Percentiles rank a stretch among this genome's conserved stretches.
Conservation (phyloP, 2,329 filamentous ascomycete species). For the Colletotrichum paranaense region DNA sequence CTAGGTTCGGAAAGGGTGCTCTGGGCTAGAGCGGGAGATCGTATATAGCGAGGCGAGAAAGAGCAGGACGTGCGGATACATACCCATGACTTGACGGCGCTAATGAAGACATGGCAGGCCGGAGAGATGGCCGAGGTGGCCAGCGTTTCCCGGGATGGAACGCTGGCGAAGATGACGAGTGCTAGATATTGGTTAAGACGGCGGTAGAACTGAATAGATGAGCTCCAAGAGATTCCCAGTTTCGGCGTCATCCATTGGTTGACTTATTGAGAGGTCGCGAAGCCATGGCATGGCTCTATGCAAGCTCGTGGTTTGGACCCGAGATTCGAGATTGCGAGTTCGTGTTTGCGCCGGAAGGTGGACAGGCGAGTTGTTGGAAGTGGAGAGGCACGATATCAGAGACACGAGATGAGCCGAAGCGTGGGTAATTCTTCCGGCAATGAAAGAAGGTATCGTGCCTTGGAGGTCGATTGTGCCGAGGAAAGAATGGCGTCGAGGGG, state of each 20-base stretch:
- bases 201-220: neutral
- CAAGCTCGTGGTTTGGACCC: conserved; percentile 27
- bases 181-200: conserved; percentile 1
- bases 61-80: conserved; percentile 3
- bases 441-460: neutral
- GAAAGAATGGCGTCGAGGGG: conserved; percentile 4
- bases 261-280: neutral
- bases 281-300: conserved; percentile 23
- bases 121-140: neutral
- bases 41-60: neutral
- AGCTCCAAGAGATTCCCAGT: neutral
- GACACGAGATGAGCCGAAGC: conserved; percentile 30
- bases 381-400: conserved; percentile 24
- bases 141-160: neutral
- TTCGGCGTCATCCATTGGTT: neutral
- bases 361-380: conserved; percentile 5
- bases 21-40: neutral
- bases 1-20: neutral
- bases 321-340: neutral
- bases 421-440: conserved; percentile 22
- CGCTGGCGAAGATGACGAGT: neutral
- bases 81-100: conserved; percentile 24
- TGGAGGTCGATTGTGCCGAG: conserved; percentile 16
- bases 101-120: conserved; percentile 8
- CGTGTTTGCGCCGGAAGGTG: conserved; percentile 2